Percentiles rank a stretch among this genome's conserved stretches.
These are phyloP conservation scores for Candida namnaoensis DNA, from an alignment of 805 yeast species.

Conservation along the genomic window DNA sequence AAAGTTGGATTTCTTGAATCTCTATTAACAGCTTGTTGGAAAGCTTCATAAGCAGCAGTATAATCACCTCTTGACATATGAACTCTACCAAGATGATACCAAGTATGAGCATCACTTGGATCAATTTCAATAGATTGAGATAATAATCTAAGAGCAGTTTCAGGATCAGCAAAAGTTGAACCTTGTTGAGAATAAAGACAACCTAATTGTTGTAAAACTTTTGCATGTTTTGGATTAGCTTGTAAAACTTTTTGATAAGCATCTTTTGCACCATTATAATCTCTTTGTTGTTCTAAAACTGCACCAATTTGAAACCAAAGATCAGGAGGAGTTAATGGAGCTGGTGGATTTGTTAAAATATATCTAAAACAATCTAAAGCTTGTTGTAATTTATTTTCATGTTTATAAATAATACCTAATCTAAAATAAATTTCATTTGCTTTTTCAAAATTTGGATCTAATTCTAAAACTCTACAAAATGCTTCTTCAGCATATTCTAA, in stretches of 20 bases:
- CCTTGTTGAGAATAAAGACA: constrained; percentile 80
- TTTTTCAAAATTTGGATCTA: constrained; percentile 94
- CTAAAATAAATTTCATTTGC: constrained; percentile 95
- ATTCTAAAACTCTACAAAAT: constrained; percentile 87
- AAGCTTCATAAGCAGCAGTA: constrained; percentile 94
- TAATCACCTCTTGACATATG: constrained; percentile 95
- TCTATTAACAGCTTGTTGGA: constrained; percentile 96
- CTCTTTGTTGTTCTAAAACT: constrained; percentile 89
- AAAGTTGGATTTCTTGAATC: constrained; percentile 96
- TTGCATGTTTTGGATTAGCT: constrained; percentile 90
- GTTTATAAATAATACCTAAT: constrained; percentile 92
- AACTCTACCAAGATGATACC: constrained; percentile 96
- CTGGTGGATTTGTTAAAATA: constrained; percentile 84
- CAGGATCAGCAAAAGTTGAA: constrained; percentile 68
- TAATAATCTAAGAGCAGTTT: constrained; percentile 71
- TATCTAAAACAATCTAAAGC: constrained; percentile 94
- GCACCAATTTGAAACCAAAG: constrained; percentile 98
- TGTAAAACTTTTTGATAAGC: constrained; percentile 90
- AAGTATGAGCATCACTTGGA: constrained; percentile 85
- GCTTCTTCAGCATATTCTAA: constrained; percentile 98
- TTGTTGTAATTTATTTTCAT: constrained; percentile 78
- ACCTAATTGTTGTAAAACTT: constrained; percentile 92
- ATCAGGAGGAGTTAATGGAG: constrained; percentile 92
- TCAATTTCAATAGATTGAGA: constrained; percentile 87
- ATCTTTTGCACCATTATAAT: constrained; percentile 84